Evolutionary conservation across 495 filamentous ascomycete genomes (phyloP), one percentile per base, ranked within the genome.

Genomic region (Astrothelium subdiscretum): DNA sequence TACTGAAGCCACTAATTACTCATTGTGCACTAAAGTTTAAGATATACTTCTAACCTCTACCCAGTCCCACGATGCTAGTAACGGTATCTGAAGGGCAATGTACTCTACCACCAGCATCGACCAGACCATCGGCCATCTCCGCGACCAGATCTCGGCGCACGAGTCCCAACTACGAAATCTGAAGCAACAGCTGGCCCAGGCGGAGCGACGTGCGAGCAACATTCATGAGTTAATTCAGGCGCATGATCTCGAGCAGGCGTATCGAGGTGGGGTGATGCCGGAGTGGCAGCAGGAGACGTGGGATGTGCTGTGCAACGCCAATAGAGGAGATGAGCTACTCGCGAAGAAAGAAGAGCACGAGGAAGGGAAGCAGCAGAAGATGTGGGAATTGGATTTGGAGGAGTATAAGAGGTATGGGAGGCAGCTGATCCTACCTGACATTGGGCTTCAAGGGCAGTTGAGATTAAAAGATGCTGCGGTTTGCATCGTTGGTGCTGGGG

Each of bases 401-500:
- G 90, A 95, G 69, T 92, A 96, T 68, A 80, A 78, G 65, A 82
- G 91, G 58, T 98, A 98, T 77, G 91, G 90, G 3, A 80, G 94
- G 43, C 94, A 98, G 73, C 87, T 98, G 77, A 92, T 97, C 51
- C 81, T 98, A 40, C 87, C 91, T 0, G 83, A 88, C 62, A 79
- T 98, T 63, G 92, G 92, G 2, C 78, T 96, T 29, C 77, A 84
- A 71, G 90, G 89, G 11, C 94, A 98, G 77, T 79, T 95, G 1
- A 81, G 79, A 48, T 81, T 97, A 18, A 87, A 86, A 68, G 75
- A 78, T 15, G 76, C 87, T 3, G 81, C 78, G 13, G 84, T 96
- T 1, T 78, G 97, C 38, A 81, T 98, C 58, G 82, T 98, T n/a
- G 94, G 94, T n/a, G 82, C 87, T 24, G 94, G 94, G 8, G 94